Base-by-base conservation (phyloP, 306 rosid species). In the Pueraria montana region DNA sequence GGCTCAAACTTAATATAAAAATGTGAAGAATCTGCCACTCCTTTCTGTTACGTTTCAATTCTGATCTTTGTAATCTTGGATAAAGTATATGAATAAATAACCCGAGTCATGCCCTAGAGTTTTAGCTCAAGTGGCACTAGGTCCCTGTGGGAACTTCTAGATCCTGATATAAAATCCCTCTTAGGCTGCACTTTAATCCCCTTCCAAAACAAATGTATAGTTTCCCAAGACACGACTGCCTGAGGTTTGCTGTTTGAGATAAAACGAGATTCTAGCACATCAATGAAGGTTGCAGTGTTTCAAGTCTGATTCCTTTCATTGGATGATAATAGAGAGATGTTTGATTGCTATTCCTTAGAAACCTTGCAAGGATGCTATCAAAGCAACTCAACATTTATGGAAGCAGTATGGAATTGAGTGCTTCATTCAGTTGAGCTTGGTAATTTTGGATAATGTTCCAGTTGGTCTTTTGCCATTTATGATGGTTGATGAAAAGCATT, bases 1-100 rank as follows among this genome's bases (percentile, higher is more conserved):
- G 27, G 58, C 48, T 46, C 72, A 65, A 73, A 73, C 48, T 43
- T 42, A 38, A 42, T 40, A 45, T 72, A 32, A 78, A 61, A 78
- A 63, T 72, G 24, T 16, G 26, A 63, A 71, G 13, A 53, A 63
- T 52, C 76, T 50, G 36, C 11, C 7, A 58, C 65, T 21, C 58
- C 49, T 68, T 58, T 50, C 12, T 52, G 74, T 34, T 78, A 48
- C 49, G 53, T 18, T 20, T 23, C 27, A n/a, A 49, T 45, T 68
- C 32, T 55, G 66, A 79, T 71, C 23, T 48, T 26, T 8, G 12
- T 14, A 75, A 50, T 24, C 69, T 65, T 2, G 16, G 30, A 26
- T 82, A 4, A 82, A 24, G 38, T 23, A 38, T 38, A 38, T 38
- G 43, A 38, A 38, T 36, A 48, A 46, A 24, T 73, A 62, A 74